A percentile compares a stretch with the other conserved stretches of the same genome.
Conservation (phyloP, 345 rosid genomes). For the Abelmoschus esculentus region DNA sequence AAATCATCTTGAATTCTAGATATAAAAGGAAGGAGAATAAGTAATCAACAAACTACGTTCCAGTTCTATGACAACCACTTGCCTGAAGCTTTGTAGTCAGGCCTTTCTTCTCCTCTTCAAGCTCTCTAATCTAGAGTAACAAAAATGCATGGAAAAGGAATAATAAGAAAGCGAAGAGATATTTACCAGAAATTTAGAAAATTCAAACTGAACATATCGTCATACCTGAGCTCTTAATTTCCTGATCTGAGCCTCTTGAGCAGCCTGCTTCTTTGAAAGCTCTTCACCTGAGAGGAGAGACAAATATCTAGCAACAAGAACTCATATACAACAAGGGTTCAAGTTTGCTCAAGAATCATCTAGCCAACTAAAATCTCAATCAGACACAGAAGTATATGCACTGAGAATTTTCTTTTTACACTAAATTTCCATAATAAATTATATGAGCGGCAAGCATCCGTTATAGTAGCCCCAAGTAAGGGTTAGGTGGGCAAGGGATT, state of each 20-base stretch:
- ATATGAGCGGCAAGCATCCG: neutral
- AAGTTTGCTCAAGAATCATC: neutral
- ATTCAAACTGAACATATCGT: slow-evolving; percentile 3
- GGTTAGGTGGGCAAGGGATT: neutral
- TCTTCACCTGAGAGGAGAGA: slow-evolving; percentile 59
- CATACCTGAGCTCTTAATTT: slow-evolving; percentile 97
- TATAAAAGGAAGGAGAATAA: neutral
- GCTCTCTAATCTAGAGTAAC: slow-evolving; percentile 70
- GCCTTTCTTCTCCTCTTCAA: slow-evolving; percentile 98
- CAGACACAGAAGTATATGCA: neutral
- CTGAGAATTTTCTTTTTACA: neutral
- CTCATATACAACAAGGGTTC: slow-evolving; percentile 6
- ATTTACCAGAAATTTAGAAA: slow-evolving; percentile 6
- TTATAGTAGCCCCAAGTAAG: neutral
- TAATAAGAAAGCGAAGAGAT: slow-evolving; percentile 14
- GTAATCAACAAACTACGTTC: neutral
- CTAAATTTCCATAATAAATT: neutral
- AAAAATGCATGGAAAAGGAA: slow-evolving; percentile 17
- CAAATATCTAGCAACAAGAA: slow-evolving; percentile 9
- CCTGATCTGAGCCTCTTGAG: slow-evolving; percentile 90
- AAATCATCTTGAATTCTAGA: neutral
- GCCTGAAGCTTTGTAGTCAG: slow-evolving; percentile 92
- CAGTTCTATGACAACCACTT: slow-evolving; percentile 23
- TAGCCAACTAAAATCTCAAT: neutral
- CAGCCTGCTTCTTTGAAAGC: slow-evolving; percentile 97